phyloP scores from a whole-genome alignment of 495 filamentous ascomycete species.

The Mytilinidion resinicola region DNA sequence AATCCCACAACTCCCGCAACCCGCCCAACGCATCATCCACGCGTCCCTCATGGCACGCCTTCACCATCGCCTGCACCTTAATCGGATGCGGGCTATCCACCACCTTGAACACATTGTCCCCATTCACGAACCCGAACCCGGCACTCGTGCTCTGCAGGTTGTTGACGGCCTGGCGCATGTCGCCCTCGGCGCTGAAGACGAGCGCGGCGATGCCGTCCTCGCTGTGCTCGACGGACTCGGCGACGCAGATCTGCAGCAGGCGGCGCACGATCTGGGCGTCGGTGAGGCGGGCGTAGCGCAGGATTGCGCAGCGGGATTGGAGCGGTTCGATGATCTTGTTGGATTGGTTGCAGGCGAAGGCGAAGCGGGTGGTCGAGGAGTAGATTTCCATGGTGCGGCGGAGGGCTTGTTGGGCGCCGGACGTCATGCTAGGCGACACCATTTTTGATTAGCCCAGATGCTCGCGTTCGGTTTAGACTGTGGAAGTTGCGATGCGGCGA shows the following conservation, averaged over 20 bases:
- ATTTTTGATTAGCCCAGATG: conserved; percentile 18
- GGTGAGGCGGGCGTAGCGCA: conserved; percentile 87
- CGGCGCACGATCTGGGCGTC: conserved; percentile 88
- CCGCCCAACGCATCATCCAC: conserved; percentile 80
- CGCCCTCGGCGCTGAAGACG: conserved; percentile 94
- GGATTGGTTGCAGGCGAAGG: conserved; percentile 95
- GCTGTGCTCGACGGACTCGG: conserved; percentile 67
- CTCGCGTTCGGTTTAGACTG: neutral
- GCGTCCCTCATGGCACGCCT: conserved; percentile 87
- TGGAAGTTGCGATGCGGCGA: too few relatives aligned
- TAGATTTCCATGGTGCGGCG: conserved; percentile 99
- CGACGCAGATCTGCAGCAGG: conserved; percentile 83
- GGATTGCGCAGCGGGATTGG: conserved; percentile 92
- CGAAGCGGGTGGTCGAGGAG: conserved; percentile 90
- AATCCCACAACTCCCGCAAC: conserved; percentile 84
- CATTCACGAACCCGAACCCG: conserved; percentile 95
- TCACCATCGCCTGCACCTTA: conserved; percentile 97
- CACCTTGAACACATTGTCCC: conserved; percentile 97
- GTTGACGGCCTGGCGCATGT: conserved; percentile 99
- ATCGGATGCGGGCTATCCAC: conserved; percentile 96
- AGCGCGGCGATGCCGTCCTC: conserved; percentile 94
- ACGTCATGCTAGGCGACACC: conserved; percentile 62
- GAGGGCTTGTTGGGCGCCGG: conserved; percentile 91
- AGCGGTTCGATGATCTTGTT: conserved; percentile 99
- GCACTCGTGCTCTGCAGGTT: conserved; percentile 92